Evolutionary conservation across 2,329 filamentous ascomycete genomes (phyloP).

Genomic region (Ploettnerulaceae sp.): DNA sequence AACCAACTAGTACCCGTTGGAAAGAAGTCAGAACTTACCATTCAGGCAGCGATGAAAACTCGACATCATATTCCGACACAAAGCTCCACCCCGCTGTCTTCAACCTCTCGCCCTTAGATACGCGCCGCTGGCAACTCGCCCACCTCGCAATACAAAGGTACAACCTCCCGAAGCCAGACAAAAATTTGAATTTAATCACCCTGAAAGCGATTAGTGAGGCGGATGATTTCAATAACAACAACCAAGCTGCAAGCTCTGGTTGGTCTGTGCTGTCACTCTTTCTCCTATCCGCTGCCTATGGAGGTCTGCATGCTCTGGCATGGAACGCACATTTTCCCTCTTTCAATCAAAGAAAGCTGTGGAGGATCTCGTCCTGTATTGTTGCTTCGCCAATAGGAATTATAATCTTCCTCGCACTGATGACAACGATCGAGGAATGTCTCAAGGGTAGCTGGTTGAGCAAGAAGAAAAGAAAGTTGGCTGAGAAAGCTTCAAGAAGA

Average conservation of each 20-base stretch:
- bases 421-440: too few species aligned
- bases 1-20: neutral
- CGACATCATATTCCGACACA: neutral
- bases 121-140: neutral
- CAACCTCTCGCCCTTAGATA: neutral
- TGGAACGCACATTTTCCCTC: neutral
- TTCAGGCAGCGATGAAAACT: neutral
- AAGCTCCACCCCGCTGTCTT: neutral
- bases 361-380: neutral
- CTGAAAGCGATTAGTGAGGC: neutral
- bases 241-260: neutral
- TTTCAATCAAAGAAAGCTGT: neutral
- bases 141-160: neutral
- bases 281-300: neutral
- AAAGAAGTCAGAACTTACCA: neutral
- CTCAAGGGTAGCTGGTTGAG: neutral
- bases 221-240: neutral
- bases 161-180: neutral
- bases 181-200: neutral
- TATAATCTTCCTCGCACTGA: neutral
- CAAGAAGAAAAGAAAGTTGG: neutral
- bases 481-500: neutral
- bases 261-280: neutral
- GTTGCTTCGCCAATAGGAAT: neutral
- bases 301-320: neutral